These are phyloP conservation scores for Pseudoneurospora amorphoporcata DNA, from an alignment of 495 filamentous ascomycete genomes.

Conservation along the genomic window DNA sequence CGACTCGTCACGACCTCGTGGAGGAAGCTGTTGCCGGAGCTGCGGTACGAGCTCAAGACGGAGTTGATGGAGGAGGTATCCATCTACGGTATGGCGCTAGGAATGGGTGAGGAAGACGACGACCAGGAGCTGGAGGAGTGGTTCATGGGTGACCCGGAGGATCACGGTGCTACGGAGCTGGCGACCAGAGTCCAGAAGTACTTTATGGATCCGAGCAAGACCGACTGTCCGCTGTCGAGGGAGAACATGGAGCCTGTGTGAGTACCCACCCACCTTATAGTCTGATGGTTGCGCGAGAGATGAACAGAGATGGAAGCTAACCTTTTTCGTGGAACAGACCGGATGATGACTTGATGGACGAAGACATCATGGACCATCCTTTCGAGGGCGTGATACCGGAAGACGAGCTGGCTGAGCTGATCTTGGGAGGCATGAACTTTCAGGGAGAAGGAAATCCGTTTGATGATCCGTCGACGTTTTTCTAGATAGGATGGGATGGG, in stretches of 20 bases:
- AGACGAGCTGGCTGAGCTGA: neutral
- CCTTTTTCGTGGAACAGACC: neutral
- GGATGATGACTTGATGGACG: neutral
- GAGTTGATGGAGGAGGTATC: neutral
- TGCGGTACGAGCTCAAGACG: neutral
- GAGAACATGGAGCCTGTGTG: neutral
- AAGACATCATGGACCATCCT: neutral
- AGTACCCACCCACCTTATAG: neutral
- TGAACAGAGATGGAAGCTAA: neutral
- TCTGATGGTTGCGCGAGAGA: too few species aligned
- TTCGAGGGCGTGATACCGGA: neutral
- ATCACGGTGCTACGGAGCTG: neutral
- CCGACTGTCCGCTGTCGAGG: neutral
- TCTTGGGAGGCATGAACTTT: neutral
- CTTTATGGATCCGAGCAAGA: neutral
- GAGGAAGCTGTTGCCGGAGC: neutral
- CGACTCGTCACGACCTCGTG: neutral
- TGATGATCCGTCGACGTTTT: neutral
- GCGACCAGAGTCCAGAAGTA: neutral
- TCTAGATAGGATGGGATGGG: neutral
- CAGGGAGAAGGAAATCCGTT: neutral
- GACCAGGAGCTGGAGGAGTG: neutral
- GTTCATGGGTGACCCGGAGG: neutral
- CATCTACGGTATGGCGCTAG: neutral
- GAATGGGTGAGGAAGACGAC: neutral